Base-by-base conservation (phyloP, 2,329 filamentous ascomycete species). In the Rosellinia necatrix region DNA sequence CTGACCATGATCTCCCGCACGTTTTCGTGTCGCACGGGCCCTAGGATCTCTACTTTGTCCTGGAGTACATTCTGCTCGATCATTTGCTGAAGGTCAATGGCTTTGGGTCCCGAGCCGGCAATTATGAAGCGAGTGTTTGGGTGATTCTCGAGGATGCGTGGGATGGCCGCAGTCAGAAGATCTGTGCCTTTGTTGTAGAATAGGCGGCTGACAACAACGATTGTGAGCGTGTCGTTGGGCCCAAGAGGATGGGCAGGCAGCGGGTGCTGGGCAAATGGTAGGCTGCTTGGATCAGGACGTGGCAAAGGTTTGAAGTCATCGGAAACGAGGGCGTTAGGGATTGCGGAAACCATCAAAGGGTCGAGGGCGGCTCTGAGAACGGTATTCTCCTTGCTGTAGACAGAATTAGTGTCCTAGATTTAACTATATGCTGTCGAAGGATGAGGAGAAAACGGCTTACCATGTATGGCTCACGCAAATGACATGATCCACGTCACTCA, bases 151-250 rank as follows among this genome's bases (percentile, higher is more conserved):
- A 97, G 83, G 49, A 99, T 96, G 43, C 92, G 87, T 0, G 94
- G 94, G 50, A 99, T 96, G 3, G 92, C 91, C 9, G 93, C 94
- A 21, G 96, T 96, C n/a, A 99, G 83, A 0, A 99, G 84, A 71
- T 99, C 96, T 1, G 91, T 97, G 57, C 94, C 94, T 72, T 99
- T 99, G 75, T 99, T 99, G 75, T 97, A 97, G 75, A 97, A 99
- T 1, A 99, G 85, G 17, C 94, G 91, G 7, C 92, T 97, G 60
- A 99, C 96, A 17, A 99, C 93, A 1, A 99, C 91, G 56, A 99
- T 97, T 6, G 92, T 97, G 67, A 99, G 93, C 9, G 86, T 89
- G 66, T 97, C 93, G 62, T 91, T 82, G 0, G 92, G 90, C 0
- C 90, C 89, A 2, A 96, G 81, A 6, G 85, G 85, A 50, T 87